These are phyloP conservation scores for Stachybotrys chartarum DNA, from an alignment of 2,329 filamentous ascomycete species.

Conservation along the genomic window DNA sequence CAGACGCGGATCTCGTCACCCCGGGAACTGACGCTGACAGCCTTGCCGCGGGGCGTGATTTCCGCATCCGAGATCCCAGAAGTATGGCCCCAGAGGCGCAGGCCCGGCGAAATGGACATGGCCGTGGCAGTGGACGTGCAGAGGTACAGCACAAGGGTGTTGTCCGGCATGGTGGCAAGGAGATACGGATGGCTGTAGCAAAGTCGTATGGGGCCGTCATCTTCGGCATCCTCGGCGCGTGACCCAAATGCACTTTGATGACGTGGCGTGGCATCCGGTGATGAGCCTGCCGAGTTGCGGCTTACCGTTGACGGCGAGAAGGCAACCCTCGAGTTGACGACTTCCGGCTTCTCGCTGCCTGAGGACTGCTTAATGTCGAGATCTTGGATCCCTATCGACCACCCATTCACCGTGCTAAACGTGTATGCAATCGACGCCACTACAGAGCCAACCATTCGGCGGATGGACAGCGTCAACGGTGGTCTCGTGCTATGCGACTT, in stretches of 20 bases:
- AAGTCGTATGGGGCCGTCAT: slow-evolving; percentile 50
- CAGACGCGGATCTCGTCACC: slow-evolving; percentile 78
- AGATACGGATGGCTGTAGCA: slow-evolving; percentile 79
- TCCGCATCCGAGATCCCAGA: slow-evolving; percentile 82
- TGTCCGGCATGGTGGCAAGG: slow-evolving; percentile 76
- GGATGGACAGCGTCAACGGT: slow-evolving; percentile 76
- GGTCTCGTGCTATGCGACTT: slow-evolving; percentile 72
- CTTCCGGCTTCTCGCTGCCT: slow-evolving; percentile 17
- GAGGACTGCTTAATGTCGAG: slow-evolving; percentile 49
- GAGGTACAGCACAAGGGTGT: slow-evolving; percentile 76
- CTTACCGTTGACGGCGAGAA: slow-evolving; percentile 25
- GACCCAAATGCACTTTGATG: slow-evolving; percentile 1
- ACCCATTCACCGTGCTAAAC: slow-evolving; percentile 69
- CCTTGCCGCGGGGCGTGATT: slow-evolving; percentile 77
- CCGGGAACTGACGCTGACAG: slow-evolving; percentile 78
- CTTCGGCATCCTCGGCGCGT: slow-evolving; percentile 5
- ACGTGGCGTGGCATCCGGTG: slow-evolving; percentile 3
- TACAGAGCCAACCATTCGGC: slow-evolving; percentile 55
- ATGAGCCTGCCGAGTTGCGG: slow-evolving; percentile 6
- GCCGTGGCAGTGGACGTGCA: slow-evolving; percentile 64
- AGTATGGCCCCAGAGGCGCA: slow-evolving; percentile 83
- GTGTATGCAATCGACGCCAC: slow-evolving; percentile 86
- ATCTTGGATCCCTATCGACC: slow-evolving; percentile 90
- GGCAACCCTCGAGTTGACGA: slow-evolving; percentile 27
- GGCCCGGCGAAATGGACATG: slow-evolving; percentile 65